These are phyloP conservation scores for Microbotryum lychnidis-dioicae DNA, from an alignment of 1,284 basidiomycete species.

Conservation along the genomic window DNA sequence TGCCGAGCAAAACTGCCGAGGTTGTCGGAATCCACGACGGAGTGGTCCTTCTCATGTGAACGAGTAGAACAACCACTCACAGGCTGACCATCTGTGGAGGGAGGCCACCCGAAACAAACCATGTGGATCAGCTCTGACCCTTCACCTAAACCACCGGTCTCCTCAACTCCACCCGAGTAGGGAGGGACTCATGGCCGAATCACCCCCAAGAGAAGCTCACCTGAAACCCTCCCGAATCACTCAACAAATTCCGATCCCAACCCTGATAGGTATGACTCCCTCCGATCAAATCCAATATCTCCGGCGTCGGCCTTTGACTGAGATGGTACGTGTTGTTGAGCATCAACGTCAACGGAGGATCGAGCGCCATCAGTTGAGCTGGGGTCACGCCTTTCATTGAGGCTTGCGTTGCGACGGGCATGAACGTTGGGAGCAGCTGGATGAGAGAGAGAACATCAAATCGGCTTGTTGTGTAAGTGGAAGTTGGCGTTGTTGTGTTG, in stretches of 20 bases:
- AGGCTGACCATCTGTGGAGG: constrained; percentile 66
- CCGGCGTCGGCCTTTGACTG: constrained; percentile 64
- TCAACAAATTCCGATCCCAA: constrained; percentile 71
- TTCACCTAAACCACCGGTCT: neutral
- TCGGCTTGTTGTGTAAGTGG: constrained; percentile 45
- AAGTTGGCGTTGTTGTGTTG: too few species aligned
- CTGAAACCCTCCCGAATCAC: constrained; percentile 39
- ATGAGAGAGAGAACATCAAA: constrained; percentile 52
- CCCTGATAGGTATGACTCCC: constrained; percentile 77
- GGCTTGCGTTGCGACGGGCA: constrained; percentile 66
- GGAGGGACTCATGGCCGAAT: neutral
- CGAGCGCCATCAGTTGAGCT: constrained; percentile 70
- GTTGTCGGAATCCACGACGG: neutral
- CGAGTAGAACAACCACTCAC: constrained; percentile 35
- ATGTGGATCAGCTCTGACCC: constrained; percentile 55
- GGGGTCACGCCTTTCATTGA: constrained; percentile 48
- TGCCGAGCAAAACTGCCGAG: neutral
- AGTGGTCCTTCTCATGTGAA: neutral
- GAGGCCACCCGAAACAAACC: constrained; percentile 44
- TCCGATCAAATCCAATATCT: constrained; percentile 60
- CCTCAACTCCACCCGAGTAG: too few species aligned
- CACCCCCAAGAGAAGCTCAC: too few species aligned
- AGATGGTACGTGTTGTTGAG: constrained; percentile 81
- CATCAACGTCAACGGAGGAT: constrained; percentile 52
- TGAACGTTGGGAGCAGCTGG: constrained; percentile 57